phyloP scores from a whole-genome alignment of 2,329 filamentous ascomycete genomes.

The Colletotrichum musae region DNA sequence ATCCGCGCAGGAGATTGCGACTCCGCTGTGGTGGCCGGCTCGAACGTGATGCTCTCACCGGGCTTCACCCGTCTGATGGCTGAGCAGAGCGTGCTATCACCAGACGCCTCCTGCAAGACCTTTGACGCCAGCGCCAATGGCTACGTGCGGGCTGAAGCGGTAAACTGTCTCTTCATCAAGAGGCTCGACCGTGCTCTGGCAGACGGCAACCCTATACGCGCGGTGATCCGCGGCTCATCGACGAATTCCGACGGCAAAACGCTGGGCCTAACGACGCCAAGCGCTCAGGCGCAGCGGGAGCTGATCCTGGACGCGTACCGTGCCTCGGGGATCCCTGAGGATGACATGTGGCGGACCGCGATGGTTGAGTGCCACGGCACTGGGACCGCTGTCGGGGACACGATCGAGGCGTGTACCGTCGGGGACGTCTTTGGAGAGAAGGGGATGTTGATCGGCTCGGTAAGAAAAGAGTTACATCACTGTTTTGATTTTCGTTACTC shows the following conservation, averaged over 20 bases:
- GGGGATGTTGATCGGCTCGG: conserved; percentile 48
- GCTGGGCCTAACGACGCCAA: conserved; percentile 56
- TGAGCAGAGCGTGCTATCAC: conserved; percentile 46
- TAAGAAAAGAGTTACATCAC: not conserved
- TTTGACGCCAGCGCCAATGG: conserved; percentile 60
- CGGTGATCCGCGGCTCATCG: conserved; percentile 48
- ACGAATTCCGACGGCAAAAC: conserved; percentile 54
- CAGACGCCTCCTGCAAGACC: conserved; percentile 46
- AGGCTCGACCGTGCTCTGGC: conserved; percentile 54
- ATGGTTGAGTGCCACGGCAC: conserved; percentile 58
- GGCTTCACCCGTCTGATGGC: conserved; percentile 35
- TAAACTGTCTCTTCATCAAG: conserved; percentile 57
- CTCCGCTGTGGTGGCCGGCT: conserved; percentile 50
- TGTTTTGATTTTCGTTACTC: no score
- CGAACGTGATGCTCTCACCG: conserved; percentile 48
- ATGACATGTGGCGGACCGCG: conserved; percentile 46
- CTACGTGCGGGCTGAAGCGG: conserved; percentile 58
- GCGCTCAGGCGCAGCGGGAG: conserved; percentile 44
- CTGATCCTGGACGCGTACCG: conserved; percentile 48
- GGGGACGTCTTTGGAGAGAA: conserved; percentile 47
- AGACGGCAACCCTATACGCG: conserved; percentile 54
- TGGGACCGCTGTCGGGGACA: conserved; percentile 56
- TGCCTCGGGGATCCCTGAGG: conserved; percentile 40
- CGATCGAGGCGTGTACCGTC: conserved; percentile 55
- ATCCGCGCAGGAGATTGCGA: conserved; percentile 47